Conservation (phyloP, 2,329 filamentous ascomycete species). For the Cladophialophora chaetospira region DNA sequence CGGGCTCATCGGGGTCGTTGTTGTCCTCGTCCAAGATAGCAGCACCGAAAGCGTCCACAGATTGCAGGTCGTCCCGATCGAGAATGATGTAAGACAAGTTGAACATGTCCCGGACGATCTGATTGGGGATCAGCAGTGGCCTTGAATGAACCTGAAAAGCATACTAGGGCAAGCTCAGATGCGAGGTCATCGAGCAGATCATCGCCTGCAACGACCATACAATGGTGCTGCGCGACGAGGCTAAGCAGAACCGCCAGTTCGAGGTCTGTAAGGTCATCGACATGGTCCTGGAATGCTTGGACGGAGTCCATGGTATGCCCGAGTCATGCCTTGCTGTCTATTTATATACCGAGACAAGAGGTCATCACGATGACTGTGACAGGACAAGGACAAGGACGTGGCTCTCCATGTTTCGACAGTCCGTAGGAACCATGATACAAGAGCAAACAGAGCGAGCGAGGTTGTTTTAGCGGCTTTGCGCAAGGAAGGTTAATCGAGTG, state of each 20-base stretch:
- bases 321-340: neutral
- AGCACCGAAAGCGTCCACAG: constrained; percentile 77
- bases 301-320: constrained; percentile 61
- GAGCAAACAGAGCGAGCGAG: neutral
- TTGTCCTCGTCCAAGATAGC: constrained; percentile 60
- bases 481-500: neutral
- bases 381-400: too few relatives aligned
- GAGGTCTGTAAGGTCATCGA: constrained; percentile 80
- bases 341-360: too few relatives aligned
- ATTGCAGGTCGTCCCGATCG: constrained; percentile 71
- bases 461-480: neutral
- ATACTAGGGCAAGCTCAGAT: constrained; percentile 71
- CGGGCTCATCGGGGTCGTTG: constrained; percentile 20
- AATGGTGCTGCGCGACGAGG: constrained; percentile 80
- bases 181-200: constrained; percentile 67
- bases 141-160: neutral
- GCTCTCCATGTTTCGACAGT: too few relatives aligned
- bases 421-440: too few relatives aligned
- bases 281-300: constrained; percentile 64
- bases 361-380: too few relatives aligned
- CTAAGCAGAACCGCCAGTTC: constrained; percentile 84
- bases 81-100: constrained; percentile 70
- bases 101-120: constrained; percentile 72
- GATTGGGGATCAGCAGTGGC: constrained; percentile 14
- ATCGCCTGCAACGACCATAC: constrained; percentile 74